Percentiles rank a stretch among this genome's conserved stretches.
phyloP scores from a whole-genome alignment of 176 grass and related monocot genomes.

The Eleusine indica region DNA sequence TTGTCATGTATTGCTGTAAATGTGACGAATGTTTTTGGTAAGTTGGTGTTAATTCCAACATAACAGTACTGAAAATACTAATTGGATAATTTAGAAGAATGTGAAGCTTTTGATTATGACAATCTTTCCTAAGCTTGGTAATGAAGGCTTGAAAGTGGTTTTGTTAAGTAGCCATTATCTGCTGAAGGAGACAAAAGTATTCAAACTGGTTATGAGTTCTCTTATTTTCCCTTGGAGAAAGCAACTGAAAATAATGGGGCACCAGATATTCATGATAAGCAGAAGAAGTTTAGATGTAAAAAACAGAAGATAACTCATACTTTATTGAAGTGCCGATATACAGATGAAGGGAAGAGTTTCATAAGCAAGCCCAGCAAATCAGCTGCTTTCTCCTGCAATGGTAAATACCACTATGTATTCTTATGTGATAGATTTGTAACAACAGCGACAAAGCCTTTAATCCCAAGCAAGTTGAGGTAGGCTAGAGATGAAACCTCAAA shows the following conservation, averaged over 20 bases:
- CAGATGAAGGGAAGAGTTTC: conserved; percentile 33
- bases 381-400: conserved; percentile 24
- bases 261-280: neutral
- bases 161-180: neutral
- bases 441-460: no score
- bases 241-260: neutral
- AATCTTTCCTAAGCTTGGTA: neutral
- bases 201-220: neutral
- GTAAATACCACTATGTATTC: neutral
- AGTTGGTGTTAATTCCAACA: neutral
- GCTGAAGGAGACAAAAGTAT: neutral
- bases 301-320: neutral
- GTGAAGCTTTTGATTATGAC: neutral
- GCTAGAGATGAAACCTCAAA: no score
- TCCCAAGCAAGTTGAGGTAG: no score
- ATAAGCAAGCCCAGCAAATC: conserved; percentile 35
- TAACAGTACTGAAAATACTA: neutral
- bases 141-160: neutral
- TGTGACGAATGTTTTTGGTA: neutral
- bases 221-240: neutral
- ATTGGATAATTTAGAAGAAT: neutral
- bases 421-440: neutral
- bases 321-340: conserved; percentile 18
- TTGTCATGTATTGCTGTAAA: neutral
- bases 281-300: neutral